Conservation (phyloP, 805 yeast genomes). For the Cyberlindnera bimundalis region DNA sequence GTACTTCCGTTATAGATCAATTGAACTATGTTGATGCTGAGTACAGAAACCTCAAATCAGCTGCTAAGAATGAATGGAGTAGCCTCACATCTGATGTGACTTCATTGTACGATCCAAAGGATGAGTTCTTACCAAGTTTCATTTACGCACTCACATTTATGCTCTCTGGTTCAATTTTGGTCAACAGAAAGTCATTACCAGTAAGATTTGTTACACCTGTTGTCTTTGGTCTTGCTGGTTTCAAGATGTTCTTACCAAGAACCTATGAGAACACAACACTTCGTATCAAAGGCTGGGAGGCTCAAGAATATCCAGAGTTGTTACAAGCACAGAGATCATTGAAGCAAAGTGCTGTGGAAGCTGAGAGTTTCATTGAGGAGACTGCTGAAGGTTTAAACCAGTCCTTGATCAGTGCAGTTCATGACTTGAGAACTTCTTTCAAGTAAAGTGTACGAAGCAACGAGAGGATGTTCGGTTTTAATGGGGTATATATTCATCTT, state of each 20-base stretch:
- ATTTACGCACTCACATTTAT: slow-evolving; percentile 53
- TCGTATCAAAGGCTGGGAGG: slow-evolving; percentile 30
- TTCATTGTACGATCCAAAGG: slow-evolving; percentile 27
- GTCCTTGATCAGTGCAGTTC: slow-evolving; percentile 18
- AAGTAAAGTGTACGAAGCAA: background rate
- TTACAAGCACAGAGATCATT: slow-evolving; percentile 26
- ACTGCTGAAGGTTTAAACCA: slow-evolving; percentile 14
- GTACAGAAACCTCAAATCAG: slow-evolving; percentile 25
- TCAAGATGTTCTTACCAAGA: slow-evolving; percentile 47
- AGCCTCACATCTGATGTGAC: slow-evolving; percentile 14
- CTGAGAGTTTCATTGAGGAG: slow-evolving; percentile 15
- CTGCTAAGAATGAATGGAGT: slow-evolving; percentile 24
- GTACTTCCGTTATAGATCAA: slow-evolving; percentile 18
- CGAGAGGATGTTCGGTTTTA: no score
- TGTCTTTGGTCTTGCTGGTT: slow-evolving; percentile 44
- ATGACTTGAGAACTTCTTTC: slow-evolving; percentile 21
- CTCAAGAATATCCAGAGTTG: slow-evolving; percentile 37
- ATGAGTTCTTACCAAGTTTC: slow-evolving; percentile 44
- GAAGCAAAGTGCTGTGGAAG: slow-evolving; percentile 17
- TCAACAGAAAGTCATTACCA: slow-evolving; percentile 44
- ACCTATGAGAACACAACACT: slow-evolving; percentile 36
- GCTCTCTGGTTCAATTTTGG: slow-evolving; percentile 54
- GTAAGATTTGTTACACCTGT: slow-evolving; percentile 50
- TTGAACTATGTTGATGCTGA: slow-evolving; percentile 23
- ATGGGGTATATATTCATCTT: no score